These are phyloP conservation scores for Gymnopus androsaceus DNA, from an alignment of 1,284 basidiomycete species.

Conservation along the genomic window DNA sequence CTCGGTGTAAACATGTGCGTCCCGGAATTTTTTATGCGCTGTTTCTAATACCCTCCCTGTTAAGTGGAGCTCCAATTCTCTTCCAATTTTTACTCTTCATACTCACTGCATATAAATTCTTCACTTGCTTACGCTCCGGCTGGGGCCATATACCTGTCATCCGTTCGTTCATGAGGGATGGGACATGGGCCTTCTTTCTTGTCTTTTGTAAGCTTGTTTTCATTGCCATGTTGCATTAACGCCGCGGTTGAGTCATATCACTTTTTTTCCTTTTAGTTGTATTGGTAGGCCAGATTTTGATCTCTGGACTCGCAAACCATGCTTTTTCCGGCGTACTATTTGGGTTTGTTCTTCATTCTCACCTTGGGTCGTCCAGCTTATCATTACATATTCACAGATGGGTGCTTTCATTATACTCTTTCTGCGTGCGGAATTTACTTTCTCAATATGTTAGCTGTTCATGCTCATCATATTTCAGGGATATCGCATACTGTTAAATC, in stretches of 20 bases:
- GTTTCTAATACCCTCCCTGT: not conserved
- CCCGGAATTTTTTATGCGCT: not conserved
- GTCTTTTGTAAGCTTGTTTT: not conserved
- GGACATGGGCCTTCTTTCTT: slow-evolving; percentile 27
- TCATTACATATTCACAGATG: slow-evolving; percentile 26
- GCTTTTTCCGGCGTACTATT: slow-evolving; percentile 32
- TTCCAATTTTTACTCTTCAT: slow-evolving; percentile 38
- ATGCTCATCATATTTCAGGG: slow-evolving; percentile 27
- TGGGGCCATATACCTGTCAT: slow-evolving; percentile 34
- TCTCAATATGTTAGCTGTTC: not conserved
- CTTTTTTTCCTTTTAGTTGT: slow-evolving; percentile 24
- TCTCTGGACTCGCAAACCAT: slow-evolving; percentile 28
- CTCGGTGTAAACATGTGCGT: slow-evolving; percentile 7
- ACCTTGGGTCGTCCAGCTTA: not conserved
- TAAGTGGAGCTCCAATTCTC: slow-evolving; percentile 34
- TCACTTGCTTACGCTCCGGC: slow-evolving; percentile 29
- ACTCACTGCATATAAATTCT: slow-evolving; percentile 35
- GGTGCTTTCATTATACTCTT: slow-evolving; percentile 34
- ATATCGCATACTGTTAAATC: slow-evolving; percentile 38
- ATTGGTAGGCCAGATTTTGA: slow-evolving; percentile 28
- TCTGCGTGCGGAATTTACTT: slow-evolving; percentile 26
- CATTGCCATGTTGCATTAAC: not conserved
- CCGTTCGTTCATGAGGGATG: slow-evolving; percentile 37
- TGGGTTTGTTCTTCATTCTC: slow-evolving; percentile 22
- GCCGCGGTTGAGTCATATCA: not conserved